phyloP scores from a whole-genome alignment of 78 protist species.

The Anaeramoeba ignava region DNA sequence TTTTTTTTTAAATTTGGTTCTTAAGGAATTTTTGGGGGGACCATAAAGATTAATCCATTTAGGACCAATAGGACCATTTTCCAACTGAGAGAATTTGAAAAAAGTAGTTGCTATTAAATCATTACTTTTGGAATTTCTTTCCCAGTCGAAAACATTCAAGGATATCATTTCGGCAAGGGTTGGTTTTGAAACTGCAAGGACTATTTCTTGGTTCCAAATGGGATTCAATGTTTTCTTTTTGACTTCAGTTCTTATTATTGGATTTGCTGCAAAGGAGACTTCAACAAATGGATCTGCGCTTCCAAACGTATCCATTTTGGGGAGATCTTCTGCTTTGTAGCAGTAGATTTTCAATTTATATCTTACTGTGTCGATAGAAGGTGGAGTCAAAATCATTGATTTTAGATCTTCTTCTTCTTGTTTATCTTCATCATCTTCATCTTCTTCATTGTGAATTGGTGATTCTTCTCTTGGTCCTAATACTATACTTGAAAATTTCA shows the following conservation, averaged over 20 bases:
- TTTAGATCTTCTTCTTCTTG: constrained; percentile 8
- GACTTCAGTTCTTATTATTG: neutral
- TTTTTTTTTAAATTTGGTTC: constrained; percentile 1
- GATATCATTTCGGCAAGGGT: neutral
- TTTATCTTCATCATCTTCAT: constrained; percentile 19
- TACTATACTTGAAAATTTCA: constrained; percentile 12
- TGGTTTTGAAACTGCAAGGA: constrained; percentile 10
- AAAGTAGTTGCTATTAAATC: neutral
- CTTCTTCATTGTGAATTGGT: neutral
- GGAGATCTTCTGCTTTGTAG: constrained; percentile 19
- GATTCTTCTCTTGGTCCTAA: constrained; percentile 15
- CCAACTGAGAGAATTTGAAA: neutral
- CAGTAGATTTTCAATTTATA: neutral
- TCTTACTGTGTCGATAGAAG: constrained; percentile 3
- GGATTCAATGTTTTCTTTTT: neutral
- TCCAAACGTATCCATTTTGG: constrained; percentile 22
- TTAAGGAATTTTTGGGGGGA: constrained; percentile 12
- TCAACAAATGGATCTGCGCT: constrained; percentile 19
- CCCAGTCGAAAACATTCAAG: neutral
- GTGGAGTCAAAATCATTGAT: constrained; percentile 13
- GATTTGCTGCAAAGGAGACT: constrained; percentile 15
- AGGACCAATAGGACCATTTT: constrained; percentile 5
- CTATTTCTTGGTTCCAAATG: constrained; percentile 9
- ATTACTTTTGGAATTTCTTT: neutral
- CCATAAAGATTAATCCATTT: constrained; percentile 24